Conservation (phyloP, 1,284 basidiomycete genomes). For the Phellinidium pouzarii region DNA sequence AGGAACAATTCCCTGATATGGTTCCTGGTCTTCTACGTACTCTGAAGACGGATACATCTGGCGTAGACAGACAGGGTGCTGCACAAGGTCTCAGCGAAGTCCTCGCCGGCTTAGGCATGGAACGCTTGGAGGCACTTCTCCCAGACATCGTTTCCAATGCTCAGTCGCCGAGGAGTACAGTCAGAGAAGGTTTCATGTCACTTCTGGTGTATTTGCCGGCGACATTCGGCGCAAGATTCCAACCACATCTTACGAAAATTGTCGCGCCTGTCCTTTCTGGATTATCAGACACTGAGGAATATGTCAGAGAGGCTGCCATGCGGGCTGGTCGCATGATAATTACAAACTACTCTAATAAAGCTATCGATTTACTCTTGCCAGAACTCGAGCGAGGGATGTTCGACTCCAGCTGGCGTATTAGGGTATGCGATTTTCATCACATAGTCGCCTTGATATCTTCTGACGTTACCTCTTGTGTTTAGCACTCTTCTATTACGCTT, state of each 20-base stretch:
- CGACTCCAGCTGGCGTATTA: slow-evolving; percentile 90
- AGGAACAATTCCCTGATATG: slow-evolving; percentile 92
- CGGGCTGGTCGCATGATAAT: slow-evolving; percentile 99
- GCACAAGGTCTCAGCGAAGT: slow-evolving; percentile 98
- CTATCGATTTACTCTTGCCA: slow-evolving; percentile 90
- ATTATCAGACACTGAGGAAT: slow-evolving; percentile 91
- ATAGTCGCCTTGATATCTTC: background rate
- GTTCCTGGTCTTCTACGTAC: slow-evolving; percentile 87
- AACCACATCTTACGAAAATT: slow-evolving; percentile 92
- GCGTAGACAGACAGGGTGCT: slow-evolving; percentile 95
- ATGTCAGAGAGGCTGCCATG: slow-evolving; percentile 95
- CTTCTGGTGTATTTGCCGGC: slow-evolving; percentile 94
- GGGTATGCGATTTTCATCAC: slow-evolving; percentile 44
- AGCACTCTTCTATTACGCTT: slow-evolving; percentile 94
- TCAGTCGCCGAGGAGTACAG: slow-evolving; percentile 83
- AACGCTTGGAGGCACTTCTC: slow-evolving; percentile 89
- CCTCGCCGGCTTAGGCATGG: slow-evolving; percentile 93
- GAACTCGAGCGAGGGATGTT: slow-evolving; percentile 96
- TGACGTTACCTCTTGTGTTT: background rate
- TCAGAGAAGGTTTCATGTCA: slow-evolving; percentile 98
- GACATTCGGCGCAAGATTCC: slow-evolving; percentile 94
- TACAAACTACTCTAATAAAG: slow-evolving; percentile 87
- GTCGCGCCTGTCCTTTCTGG: slow-evolving; percentile 91
- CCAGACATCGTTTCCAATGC: slow-evolving; percentile 94
- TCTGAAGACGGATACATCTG: slow-evolving; percentile 89